Evolutionary conservation across 441 rosid genomes (phyloP).

Genomic region (Croton setiger): DNA sequence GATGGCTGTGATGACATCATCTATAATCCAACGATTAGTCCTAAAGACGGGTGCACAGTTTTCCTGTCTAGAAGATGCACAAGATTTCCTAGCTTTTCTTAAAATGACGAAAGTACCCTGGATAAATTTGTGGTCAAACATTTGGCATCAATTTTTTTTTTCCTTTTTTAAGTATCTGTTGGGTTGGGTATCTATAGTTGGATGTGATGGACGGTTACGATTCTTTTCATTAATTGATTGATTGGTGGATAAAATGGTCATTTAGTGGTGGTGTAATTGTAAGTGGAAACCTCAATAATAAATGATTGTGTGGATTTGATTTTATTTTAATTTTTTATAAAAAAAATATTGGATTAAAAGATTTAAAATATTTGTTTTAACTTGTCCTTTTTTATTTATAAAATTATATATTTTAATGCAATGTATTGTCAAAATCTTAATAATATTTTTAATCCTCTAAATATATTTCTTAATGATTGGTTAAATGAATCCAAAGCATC

Average conservation of each 20-base stretch:
- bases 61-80: conserved; percentile 47
- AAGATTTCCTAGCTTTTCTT: conserved; percentile 30
- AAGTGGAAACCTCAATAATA: not conserved
- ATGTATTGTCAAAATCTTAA: no score
- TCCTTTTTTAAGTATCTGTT: not conserved
- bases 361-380: no score
- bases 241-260: conserved; percentile 14
- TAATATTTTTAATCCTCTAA: no score
- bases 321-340: not conserved
- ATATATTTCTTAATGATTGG: no score
- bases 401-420: no score
- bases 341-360: no score
- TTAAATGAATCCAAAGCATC: no score
- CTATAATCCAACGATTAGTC: conserved; percentile 69
- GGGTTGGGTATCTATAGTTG: not conserved
- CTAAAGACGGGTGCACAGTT: conserved; percentile 72
- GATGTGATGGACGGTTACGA: not conserved
- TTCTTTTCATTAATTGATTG: conserved; percentile 11
- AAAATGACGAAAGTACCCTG: conserved; percentile 31
- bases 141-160: not conserved
- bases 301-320: not conserved
- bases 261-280: not conserved
- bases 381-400: no score
- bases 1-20: conserved; percentile 72
- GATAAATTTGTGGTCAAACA: not conserved